Conservation (phyloP, 192 early-diverging fungal species). For the Gonapodya prolifera region DNA sequence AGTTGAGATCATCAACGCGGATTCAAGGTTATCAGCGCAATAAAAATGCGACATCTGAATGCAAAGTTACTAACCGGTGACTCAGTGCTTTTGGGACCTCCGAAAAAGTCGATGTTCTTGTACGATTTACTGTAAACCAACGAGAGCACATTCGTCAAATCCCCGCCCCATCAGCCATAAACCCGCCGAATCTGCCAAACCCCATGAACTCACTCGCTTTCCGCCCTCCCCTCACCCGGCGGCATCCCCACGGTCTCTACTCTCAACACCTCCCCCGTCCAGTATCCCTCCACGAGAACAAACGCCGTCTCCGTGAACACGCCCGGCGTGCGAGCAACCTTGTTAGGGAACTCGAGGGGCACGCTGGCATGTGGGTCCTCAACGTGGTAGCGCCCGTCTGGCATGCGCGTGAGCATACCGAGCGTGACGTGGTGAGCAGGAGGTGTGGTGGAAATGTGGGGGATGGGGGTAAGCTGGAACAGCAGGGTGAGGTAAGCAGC, state of each 20-base stretch:
- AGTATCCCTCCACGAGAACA: slow-evolving; percentile 71
- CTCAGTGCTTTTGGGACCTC: no score
- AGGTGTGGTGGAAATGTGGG: slow-evolving; percentile 60
- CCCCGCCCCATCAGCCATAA: slow-evolving; percentile 21
- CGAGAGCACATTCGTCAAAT: slow-evolving; percentile 14
- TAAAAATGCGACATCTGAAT: no score
- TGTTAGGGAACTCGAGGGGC: slow-evolving; percentile 50
- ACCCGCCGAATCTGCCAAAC: no score
- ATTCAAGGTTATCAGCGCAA: no score
- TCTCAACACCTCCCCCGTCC: slow-evolving; percentile 51
- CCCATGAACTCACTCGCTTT: background rate
- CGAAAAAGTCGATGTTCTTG: slow-evolving; percentile 40
- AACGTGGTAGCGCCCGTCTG: slow-evolving; percentile 66
- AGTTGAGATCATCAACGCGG: no score
- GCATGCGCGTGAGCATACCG: slow-evolving; percentile 76
- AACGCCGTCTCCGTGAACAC: slow-evolving; percentile 77
- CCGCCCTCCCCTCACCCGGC: slow-evolving; percentile 42
- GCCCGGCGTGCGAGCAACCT: slow-evolving; percentile 39
- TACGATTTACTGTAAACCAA: slow-evolving; percentile 23
- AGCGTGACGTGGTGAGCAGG: slow-evolving; percentile 58
- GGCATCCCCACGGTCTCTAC: slow-evolving; percentile 66
- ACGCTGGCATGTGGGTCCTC: slow-evolving; percentile 74
- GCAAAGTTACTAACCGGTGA: no score
- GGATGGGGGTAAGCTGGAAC: slow-evolving; percentile 60
- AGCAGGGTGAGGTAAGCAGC: background rate